Base-by-base conservation (phyloP, 129 eudicot genomes). In the Glebionis coronaria region DNA sequence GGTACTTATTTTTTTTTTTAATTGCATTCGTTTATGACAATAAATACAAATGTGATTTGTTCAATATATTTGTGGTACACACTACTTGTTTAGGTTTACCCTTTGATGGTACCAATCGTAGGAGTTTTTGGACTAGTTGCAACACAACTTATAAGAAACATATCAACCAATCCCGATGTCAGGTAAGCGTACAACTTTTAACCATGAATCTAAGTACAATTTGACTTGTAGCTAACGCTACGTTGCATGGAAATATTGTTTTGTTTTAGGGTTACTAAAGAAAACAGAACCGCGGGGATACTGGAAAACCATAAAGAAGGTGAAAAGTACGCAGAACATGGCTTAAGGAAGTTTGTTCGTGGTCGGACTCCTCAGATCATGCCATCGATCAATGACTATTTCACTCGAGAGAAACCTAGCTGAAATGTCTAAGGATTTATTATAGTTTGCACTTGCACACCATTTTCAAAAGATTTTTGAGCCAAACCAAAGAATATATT, bases 141-240 rank as follows among this genome's bases (percentile, higher is more conserved):
- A 23, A 85, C 82, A 77, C 91, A 85, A 66, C 79, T 82, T 31
- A 54, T 76, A 11, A 78, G 90, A 60, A 79, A 85, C 62, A 81
- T 85, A 35, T 67, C 70, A 18, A 79, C 79, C 35, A 85, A 85
- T 42, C 91, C 87, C 12, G 83, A 85, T 65, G 85, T 85, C 49
- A 85, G 91, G 91, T 82, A 35, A 35, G 42, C 42, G 42, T 35
- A 76, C 31, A 7, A 20, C 2, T 29, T 13, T 25, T 28, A 9
- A 29, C 25, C 0, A 7, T 0, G 0, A 12, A 45, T 44, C 9
- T 19, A 64, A 8, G 42, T 60, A 59, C 14, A 1, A 44, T 3
- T 21, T 42, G 42, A 44, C 8, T n/a, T n/a, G n/a, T n/a, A 5
- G 3, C 46, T 25, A 27, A 19, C 12, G 44, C 45, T 11, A 35